Base-by-base conservation (phyloP, 257 asterid species). In the Leptodermis oblonga region DNA sequence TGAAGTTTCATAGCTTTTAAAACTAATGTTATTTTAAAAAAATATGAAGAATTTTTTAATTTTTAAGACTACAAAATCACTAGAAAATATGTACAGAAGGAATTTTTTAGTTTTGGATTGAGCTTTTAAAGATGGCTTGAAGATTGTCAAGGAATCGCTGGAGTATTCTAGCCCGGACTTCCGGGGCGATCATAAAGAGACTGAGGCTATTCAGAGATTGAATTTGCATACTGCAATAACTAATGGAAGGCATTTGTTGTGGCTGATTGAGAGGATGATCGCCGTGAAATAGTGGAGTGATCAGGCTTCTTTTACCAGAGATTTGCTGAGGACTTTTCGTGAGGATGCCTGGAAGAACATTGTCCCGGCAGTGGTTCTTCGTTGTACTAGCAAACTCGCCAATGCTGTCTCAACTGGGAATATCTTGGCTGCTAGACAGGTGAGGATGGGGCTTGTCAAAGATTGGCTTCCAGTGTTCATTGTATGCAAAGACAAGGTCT, bases 261-360 rank as follows among this genome's bases (percentile, higher is more conserved):
- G 99, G 99, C 68, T 93, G 83, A 82, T 90, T 41, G 99, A 93
- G 88, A 90, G 99, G 87, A 93, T 93, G 99, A 82, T 90, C 67
- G 99, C 98, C 22, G 96, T 84, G 67, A 85, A 61, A 79, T 85
- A 82, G 45, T 92, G 98, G 98, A 90, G 97, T 48, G 90, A 90
- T 61, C 95, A 85, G 81, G 80, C 87, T 26, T 80, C 92, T 0
- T 80, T 92, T 66, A 84, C 98, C 6, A 77, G 88, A 0, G 90
- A 88, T 78, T 80, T 92, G 80, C 88, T 80, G 78, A 85, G 88
- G 82, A 87, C 93, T 0, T 82, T 92, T 62, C 80, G 82, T 1
- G 98, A 92, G 65, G 97, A 90, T 77, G 76, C 90, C 0, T 88
- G 96, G 97, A 81, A 86, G 68, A 86, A 82, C 65, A 82, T 85